These are phyloP conservation scores for Candida insectalens DNA, from an alignment of 805 yeast genomes.

Conservation along the genomic window DNA sequence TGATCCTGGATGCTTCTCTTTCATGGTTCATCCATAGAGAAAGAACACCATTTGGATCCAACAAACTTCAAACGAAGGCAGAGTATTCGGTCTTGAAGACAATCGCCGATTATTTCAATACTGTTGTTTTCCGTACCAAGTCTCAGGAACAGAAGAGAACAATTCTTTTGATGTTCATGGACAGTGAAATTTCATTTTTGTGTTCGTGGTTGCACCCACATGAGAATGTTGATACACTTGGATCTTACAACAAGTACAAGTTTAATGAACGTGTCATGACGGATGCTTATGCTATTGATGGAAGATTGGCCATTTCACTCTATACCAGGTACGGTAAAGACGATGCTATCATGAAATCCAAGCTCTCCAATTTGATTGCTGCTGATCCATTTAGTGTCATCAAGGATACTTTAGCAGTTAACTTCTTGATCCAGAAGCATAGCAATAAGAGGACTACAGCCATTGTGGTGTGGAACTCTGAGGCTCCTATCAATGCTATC, in stretches of 20 bases:
- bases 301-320: constrained; percentile 63
- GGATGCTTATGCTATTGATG: constrained; percentile 56
- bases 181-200: constrained; percentile 64
- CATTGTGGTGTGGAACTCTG: constrained; percentile 55
- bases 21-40: constrained; percentile 66
- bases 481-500: constrained; percentile 78
- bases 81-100: constrained; percentile 54
- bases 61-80: constrained; percentile 57
- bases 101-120: constrained; percentile 28
- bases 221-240: constrained; percentile 30
- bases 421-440: no score
- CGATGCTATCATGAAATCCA: constrained; percentile 26
- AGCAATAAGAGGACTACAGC: constrained; percentile 7
- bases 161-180: constrained; percentile 53
- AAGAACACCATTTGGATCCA: constrained; percentile 79
- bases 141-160: constrained; percentile 39
- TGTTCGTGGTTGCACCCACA: constrained; percentile 72
- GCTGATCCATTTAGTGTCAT: constrained; percentile 52
- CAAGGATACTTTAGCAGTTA: constrained; percentile 46
- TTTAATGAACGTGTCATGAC: constrained; percentile 34
- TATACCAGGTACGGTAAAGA: constrained; percentile 41
- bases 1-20: constrained; percentile 57
- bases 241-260: constrained; percentile 25
- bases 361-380: constrained; percentile 35
- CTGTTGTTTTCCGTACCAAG: constrained; percentile 13